A percentile compares a stretch with the other conserved stretches of the same genome.
Evolutionary conservation across 495 filamentous ascomycete genomes (phyloP).

Genomic region (Penicillium goetzii): DNA sequence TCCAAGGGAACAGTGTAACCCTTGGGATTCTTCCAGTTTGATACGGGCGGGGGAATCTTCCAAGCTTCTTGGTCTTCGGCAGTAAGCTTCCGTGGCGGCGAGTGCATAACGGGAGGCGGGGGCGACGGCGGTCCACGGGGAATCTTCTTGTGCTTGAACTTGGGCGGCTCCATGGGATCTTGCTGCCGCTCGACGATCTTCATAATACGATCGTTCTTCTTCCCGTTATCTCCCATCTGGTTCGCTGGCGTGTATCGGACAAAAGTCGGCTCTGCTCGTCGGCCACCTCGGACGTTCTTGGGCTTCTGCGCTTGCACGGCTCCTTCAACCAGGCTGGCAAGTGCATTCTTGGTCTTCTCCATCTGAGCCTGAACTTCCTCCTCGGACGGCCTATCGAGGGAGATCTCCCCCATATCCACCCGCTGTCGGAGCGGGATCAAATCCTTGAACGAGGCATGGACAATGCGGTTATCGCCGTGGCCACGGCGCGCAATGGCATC

Average conservation of each 20-base stretch:
- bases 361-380: conserved; percentile 81
- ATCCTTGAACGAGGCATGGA: conserved; percentile 96
- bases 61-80: conserved; percentile 97
- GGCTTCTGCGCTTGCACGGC: conserved; percentile 92
- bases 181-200: conserved; percentile 95
- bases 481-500: conserved; percentile 93
- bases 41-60: conserved; percentile 92
- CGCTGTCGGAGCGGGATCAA: conserved; percentile 92
- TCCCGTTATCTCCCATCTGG: conserved; percentile 90
- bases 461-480: conserved; percentile 78
- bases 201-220: conserved; percentile 94
- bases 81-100: conserved; percentile 90
- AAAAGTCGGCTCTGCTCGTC: conserved; percentile 84
- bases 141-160: conserved; percentile 99
- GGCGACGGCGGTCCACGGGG: conserved; percentile 91
- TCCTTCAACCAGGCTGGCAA: conserved; percentile 79
- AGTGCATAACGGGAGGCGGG: conserved; percentile 93
- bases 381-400: conserved; percentile 82
- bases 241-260: conserved; percentile 94
- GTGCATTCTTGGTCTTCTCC: conserved; percentile 84
- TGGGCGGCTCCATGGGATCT: conserved; percentile 98
- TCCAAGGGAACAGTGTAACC: conserved; percentile 97
- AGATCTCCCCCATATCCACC: conserved; percentile 91
- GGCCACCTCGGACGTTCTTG: conserved; percentile 82
- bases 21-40: conserved; percentile 99